Conservation (phyloP, 768 basidiomycete species). For the Lentinula edodes region DNA sequence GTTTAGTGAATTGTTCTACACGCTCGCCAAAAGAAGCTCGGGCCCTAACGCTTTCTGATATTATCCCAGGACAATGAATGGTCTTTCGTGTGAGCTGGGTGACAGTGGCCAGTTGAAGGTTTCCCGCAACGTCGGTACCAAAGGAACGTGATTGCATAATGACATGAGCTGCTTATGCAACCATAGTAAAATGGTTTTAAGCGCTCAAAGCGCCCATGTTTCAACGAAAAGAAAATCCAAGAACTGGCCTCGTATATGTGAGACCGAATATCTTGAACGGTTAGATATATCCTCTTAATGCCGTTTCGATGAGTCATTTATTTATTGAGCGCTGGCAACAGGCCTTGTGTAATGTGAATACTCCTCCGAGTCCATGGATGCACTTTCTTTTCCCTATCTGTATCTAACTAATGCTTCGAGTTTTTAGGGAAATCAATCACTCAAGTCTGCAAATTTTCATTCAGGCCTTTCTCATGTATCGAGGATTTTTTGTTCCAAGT, state of each 20-base stretch:
- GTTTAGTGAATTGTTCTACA: not conserved
- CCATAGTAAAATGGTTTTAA: not conserved
- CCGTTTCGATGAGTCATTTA: not conserved
- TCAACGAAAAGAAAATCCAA: not conserved
- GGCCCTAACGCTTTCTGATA: not conserved
- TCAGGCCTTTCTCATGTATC: not conserved
- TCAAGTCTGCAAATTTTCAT: not conserved
- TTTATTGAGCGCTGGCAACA: not conserved
- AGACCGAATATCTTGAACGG: too few relatives aligned
- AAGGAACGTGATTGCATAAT: not conserved
- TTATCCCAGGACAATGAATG: not conserved
- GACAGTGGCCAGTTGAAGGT: not conserved
- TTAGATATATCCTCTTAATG: too few relatives aligned
- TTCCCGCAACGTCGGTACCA: not conserved
- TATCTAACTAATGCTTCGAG: not conserved
- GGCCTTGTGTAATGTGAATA: not conserved
- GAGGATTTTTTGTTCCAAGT: not conserved
- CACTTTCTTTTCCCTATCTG: not conserved
- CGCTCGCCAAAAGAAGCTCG: not conserved
- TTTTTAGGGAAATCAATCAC: not conserved
- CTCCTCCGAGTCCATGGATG: not conserved
- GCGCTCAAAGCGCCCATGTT: not conserved
- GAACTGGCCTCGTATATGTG: too few relatives aligned
- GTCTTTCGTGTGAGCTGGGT: not conserved
- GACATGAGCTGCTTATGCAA: not conserved